A percentile compares a stretch with the other conserved stretches of the same genome.
phyloP scores from a whole-genome alignment of 1,284 basidiomycete genomes.

The Malassezia yamatoensis region DNA sequence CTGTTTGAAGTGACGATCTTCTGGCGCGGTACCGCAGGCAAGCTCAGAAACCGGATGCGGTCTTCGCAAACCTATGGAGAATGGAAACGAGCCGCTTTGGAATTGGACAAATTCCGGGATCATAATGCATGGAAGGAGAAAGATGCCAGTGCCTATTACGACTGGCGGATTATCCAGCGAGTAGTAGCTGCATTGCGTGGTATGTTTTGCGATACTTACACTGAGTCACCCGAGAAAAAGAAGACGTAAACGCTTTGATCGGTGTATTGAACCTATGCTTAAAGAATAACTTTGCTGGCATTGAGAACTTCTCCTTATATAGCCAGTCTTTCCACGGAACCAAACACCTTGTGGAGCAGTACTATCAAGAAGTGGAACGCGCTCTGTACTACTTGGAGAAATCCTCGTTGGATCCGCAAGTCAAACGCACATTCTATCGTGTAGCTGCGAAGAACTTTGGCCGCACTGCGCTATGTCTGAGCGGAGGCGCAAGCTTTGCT shows the following conservation, averaged over 20 bases:
- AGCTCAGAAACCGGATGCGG: slow-evolving; percentile 64
- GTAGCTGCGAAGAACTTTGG: slow-evolving; percentile 79
- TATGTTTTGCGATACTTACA: not conserved
- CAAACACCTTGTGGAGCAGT: slow-evolving; percentile 39
- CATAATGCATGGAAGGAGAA: slow-evolving; percentile 40
- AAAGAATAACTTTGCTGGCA: slow-evolving; percentile 85
- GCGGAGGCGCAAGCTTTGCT: slow-evolving; percentile 85
- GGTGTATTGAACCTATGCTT: slow-evolving; percentile 85
- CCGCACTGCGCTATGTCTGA: slow-evolving; percentile 78
- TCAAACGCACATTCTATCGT: slow-evolving; percentile 87
- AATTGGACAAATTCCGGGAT: slow-evolving; percentile 57
- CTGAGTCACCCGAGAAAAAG: slow-evolving; percentile 54
- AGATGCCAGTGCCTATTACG: slow-evolving; percentile 39
- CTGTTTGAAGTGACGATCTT: slow-evolving; percentile 34
- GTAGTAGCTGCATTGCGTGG: slow-evolving; percentile 28
- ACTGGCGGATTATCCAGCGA: slow-evolving; percentile 46
- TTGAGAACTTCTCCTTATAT: slow-evolving; percentile 79
- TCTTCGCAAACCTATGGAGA: slow-evolving; percentile 62
- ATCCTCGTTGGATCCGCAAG: slow-evolving; percentile 61
- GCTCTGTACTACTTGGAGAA: slow-evolving; percentile 26
- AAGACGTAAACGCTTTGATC: slow-evolving; percentile 63
- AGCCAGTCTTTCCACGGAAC: slow-evolving; percentile 60
- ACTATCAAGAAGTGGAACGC: slow-evolving; percentile 32
- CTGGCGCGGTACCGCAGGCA: slow-evolving; percentile 77
- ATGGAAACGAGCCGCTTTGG: slow-evolving; percentile 72